Evolutionary conservation across 441 rosid species (phyloP).

Genomic region (Metrosideros polymorpha): DNA sequence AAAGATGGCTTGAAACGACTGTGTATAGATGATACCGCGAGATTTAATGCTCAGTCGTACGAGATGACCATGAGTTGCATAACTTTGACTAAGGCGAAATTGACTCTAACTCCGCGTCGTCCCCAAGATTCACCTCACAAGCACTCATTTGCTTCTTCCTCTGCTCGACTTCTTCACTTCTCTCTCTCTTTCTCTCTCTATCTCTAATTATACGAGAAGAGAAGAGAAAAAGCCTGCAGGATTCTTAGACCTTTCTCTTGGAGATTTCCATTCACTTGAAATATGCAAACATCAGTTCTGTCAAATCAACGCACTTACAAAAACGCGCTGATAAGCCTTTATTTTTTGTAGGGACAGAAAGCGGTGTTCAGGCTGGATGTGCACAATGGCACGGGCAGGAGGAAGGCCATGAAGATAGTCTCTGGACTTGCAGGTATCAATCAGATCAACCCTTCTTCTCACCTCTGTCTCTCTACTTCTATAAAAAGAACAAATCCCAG

Average conservation of each 20-base stretch:
- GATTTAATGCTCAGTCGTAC: neutral
- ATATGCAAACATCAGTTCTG: neutral
- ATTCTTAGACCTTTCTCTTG: neutral
- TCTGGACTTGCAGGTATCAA: constrained; percentile 35
- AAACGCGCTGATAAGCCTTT: neutral
- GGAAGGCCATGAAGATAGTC: constrained; percentile 29
- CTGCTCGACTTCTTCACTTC: too few relatives aligned
- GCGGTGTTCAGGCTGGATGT: constrained; percentile 30
- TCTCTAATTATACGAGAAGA: too few relatives aligned
- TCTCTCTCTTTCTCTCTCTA: too few relatives aligned
- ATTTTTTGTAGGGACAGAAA: constrained; percentile 21
- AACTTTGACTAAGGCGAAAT: neutral
- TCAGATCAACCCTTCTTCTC: neutral
- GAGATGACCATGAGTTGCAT: neutral
- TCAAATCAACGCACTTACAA: too few relatives aligned
- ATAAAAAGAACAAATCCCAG: neutral
- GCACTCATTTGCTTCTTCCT: neutral
- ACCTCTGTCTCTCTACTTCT: neutral
- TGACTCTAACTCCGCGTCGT: neutral
- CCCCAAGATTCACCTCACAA: neutral
- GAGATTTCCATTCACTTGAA: neutral
- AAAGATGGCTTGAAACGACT: neutral
- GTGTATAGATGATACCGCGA: too few relatives aligned
- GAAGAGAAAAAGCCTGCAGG: neutral
- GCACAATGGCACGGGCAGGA: constrained; percentile 21